A percentile compares a stretch with the other conserved stretches of the same genome.
Conservation (phyloP, 2,329 filamentous ascomycete genomes). For the Penicillium corylophilum region DNA sequence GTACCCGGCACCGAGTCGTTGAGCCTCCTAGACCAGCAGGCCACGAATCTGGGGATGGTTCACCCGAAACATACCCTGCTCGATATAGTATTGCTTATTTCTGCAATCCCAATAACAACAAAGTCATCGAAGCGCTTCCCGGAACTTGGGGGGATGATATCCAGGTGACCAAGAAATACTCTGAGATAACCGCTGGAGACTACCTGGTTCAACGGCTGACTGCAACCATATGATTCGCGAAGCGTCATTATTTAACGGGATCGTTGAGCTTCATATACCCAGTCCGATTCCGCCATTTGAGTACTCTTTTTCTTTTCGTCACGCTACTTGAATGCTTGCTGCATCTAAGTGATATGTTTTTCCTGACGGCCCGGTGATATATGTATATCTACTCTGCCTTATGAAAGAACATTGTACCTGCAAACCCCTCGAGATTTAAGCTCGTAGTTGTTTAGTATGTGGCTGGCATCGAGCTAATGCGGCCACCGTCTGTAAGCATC, state of each 20-base stretch:
- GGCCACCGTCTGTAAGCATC: conserved; percentile 63
- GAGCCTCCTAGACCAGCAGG: conserved; percentile 66
- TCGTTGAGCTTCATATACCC: not conserved
- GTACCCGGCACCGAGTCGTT: conserved; percentile 85
- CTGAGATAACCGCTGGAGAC: conserved; percentile 72
- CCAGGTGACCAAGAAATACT: conserved; percentile 70
- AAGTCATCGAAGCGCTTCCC: conserved; percentile 74
- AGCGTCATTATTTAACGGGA: not conserved
- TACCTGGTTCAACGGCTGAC: conserved; percentile 77
- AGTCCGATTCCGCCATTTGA: not conserved
- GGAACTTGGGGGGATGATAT: conserved; percentile 66
- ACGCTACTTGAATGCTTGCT: not conserved
- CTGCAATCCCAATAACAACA: conserved; percentile 80
- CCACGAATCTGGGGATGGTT: conserved; percentile 35
- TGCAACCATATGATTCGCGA: conserved; percentile 59
- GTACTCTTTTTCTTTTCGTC: not conserved
- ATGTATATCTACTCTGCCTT: not conserved
- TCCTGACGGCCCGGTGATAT: not conserved
- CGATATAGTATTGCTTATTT: conserved; percentile 91
- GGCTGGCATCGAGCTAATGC: conserved; percentile 56
- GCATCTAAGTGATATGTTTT: not conserved
- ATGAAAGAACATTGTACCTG: not conserved
- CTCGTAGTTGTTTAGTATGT: conserved; percentile 44
- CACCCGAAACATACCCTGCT: conserved; percentile 60
- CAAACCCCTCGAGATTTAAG: not conserved